A percentile compares a stretch with the other conserved stretches of the same genome.
phyloP scores from a whole-genome alignment of 768 basidiomycete species.

The Coprinellus aureogranulatus region DNA sequence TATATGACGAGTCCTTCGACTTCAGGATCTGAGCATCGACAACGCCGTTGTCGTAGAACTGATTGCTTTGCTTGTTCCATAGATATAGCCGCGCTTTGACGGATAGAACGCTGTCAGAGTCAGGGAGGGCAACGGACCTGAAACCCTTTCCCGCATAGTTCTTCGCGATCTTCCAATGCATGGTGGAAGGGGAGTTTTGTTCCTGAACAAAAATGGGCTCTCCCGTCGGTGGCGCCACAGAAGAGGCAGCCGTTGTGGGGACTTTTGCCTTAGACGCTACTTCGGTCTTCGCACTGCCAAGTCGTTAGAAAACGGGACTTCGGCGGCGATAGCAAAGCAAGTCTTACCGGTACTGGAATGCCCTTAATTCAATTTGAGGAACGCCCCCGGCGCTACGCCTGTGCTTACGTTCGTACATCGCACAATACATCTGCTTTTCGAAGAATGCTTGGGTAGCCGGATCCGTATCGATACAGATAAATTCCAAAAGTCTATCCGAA shows the following conservation, averaged over 20 bases:
- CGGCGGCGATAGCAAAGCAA: too few relatives aligned
- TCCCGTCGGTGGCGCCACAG: neutral
- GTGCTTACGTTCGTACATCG: slow-evolving; percentile 95
- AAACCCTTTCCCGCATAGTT: too few relatives aligned
- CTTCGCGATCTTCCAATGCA: too few relatives aligned
- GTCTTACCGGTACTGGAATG: slow-evolving; percentile 83
- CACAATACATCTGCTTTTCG: slow-evolving; percentile 91
- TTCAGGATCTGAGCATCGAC: slow-evolving; percentile 54
- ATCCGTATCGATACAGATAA: slow-evolving; percentile 78
- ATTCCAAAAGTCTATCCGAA: slow-evolving; percentile 91
- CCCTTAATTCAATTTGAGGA: slow-evolving; percentile 64
- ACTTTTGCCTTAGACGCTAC: too few relatives aligned
- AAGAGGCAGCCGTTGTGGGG: neutral
- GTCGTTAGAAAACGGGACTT: too few relatives aligned
- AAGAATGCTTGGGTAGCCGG: slow-evolving; percentile 84
- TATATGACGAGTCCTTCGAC: slow-evolving; percentile 42
- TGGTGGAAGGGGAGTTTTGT: too few relatives aligned
- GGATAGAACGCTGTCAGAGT: slow-evolving; percentile 31
- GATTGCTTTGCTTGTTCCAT: slow-evolving; percentile 53
- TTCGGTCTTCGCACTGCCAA: too few relatives aligned
- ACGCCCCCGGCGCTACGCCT: slow-evolving; percentile 66
- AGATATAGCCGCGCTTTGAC: slow-evolving; percentile 59
- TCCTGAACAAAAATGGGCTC: slow-evolving; percentile 2
- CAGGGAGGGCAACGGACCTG: slow-evolving; percentile 14
- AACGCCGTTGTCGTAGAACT: slow-evolving; percentile 53